Evolutionary conservation across 495 filamentous ascomycete species (phyloP).

Genomic region (Neohortaea acidophila): DNA sequence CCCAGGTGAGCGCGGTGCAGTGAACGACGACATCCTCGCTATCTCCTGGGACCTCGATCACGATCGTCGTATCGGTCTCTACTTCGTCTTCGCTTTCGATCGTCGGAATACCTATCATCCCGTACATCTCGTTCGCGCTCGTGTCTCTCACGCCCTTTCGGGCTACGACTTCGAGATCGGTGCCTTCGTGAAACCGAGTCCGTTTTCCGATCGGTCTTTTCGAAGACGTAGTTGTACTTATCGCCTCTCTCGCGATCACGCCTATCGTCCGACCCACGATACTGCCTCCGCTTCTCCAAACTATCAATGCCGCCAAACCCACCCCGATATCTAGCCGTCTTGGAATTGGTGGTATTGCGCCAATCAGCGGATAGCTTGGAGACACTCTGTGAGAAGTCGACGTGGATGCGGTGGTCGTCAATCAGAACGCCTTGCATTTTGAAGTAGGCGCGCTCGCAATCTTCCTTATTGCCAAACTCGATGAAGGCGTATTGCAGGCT

Average conservation of each 20-base stretch:
- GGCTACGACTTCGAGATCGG: slow-evolving; percentile 36
- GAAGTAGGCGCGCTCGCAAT: slow-evolving; percentile 91
- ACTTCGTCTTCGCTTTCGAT: slow-evolving; percentile 13
- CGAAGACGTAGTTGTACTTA: slow-evolving; percentile 69
- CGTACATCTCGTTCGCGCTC: slow-evolving; percentile 19
- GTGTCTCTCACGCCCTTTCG: slow-evolving; percentile 21
- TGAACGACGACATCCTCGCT: too few relatives aligned
- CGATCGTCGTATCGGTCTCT: slow-evolving; percentile 14
- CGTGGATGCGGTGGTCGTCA: slow-evolving; percentile 94
- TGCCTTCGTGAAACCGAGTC: slow-evolving; percentile 3
- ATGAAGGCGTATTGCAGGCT: slow-evolving; percentile 96
- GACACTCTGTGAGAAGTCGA: slow-evolving; percentile 95
- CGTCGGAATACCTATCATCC: slow-evolving; percentile 7
- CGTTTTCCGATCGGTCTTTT: slow-evolving; percentile 47
- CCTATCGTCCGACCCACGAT: slow-evolving; percentile 53
- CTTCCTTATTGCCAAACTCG: slow-evolving; percentile 81
- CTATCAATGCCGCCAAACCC: slow-evolving; percentile 81
- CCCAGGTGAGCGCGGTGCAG: too few relatives aligned
- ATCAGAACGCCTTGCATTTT: slow-evolving; percentile 97
- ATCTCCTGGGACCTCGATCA: too few relatives aligned
- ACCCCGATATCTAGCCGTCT: slow-evolving; percentile 50
- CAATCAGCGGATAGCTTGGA: slow-evolving; percentile 81
- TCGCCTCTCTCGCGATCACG: slow-evolving; percentile 26
- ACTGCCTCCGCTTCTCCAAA: slow-evolving; percentile 82
- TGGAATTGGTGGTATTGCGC: slow-evolving; percentile 74